Base-by-base conservation (phyloP, 106 monocot genomes). In the Ottelia alismoides region DNA sequence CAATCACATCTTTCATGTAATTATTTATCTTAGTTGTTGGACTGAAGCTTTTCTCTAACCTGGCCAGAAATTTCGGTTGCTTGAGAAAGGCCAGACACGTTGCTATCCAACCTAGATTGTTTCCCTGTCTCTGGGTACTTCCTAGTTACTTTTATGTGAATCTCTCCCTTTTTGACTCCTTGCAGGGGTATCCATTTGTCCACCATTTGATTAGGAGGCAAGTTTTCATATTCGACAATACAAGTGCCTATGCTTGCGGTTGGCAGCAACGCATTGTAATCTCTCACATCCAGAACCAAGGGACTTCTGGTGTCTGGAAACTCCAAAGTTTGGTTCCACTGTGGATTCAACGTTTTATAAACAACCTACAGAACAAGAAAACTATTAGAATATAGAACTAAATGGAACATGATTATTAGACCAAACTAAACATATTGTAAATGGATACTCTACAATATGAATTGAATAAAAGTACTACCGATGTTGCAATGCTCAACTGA, bases 151-250 rank as follows among this genome's bases (percentile, higher is more conserved):
- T 75, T 74, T 57, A 92, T 61, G 55, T 85, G 91, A 48, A 92
- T 78, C 62, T 92, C 81, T 30, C 91, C 91, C 28, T 65, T 81
- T 43, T 45, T 78, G 23, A 81, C 91, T 31, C 81, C 91, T 65
- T 92, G 85, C 31, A 92, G 80, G 44, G 81, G 85, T 26, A 92
- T 81, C 91, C 91, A 92, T 45, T 81, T 81, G 30, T 85, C 76
- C 2, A 65, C 80, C 31, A 74, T 72, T 46, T 81, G 57, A 66
- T 92, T 92, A 56, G 81, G 66, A 47, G 66, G 70, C 25, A 85
- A 45, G 25, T 43, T 63, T 49, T 85, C 70, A 64, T 92, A 85
- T 55, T 92, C 81, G 16, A 92, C 85, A 28, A 57, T 69, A 53
- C 91, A 92, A 56, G 84, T 65, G 2, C 91, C 91, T 51, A 85